These are phyloP conservation scores for Zanthoxylum bungeanum DNA, from an alignment of 345 rosid genomes.

Conservation along the genomic window DNA sequence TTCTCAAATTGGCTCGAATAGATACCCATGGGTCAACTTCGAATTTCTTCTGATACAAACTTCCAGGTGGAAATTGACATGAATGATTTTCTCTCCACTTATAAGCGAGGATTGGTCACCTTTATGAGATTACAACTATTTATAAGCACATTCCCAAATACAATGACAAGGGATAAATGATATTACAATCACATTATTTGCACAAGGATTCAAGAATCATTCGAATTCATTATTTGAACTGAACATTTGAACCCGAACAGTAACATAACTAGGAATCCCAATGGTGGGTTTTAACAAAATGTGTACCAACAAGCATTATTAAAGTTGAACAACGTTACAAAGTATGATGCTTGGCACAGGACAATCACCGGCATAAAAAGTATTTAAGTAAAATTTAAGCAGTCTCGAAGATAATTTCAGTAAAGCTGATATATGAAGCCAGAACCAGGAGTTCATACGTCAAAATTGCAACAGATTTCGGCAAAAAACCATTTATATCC, in stretches of 20 bases:
- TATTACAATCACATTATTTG: no score
- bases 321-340: neutral
- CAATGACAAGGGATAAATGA: no score
- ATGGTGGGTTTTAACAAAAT: neutral
- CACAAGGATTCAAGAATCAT: neutral
- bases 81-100: neutral
- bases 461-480: neutral
- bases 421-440: neutral
- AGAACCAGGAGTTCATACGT: neutral
- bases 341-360: neutral
- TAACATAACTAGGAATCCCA: neutral
- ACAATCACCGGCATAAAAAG: neutral
- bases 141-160: no score
- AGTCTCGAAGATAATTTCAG: neutral
- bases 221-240: neutral
- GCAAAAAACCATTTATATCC: slow-evolving; percentile 25
- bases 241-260: neutral
- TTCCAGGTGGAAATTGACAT: neutral
- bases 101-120: neutral
- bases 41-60: neutral
- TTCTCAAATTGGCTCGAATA: neutral
- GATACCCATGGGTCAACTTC: neutral
- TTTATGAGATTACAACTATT: no score
- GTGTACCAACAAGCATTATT: neutral
- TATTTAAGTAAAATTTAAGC: neutral